Evolutionary conservation across 768 basidiomycete genomes (phyloP), one percentile per base, ranked within the genome.

Genomic region (Pleurotus tuber-regium): DNA sequence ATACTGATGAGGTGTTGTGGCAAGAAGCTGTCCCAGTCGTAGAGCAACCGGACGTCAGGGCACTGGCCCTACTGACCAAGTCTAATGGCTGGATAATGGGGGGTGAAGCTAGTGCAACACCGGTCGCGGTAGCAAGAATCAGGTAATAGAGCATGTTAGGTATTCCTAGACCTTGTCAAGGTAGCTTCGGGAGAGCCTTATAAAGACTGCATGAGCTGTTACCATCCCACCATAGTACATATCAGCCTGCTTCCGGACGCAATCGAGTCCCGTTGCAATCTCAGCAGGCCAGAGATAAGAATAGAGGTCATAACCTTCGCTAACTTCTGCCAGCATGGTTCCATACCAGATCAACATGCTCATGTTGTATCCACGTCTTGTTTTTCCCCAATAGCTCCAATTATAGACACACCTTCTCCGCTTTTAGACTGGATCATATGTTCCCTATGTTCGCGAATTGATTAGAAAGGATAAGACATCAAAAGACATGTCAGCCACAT

Each of bases 21-120:
- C 86, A 87, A 24, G 85, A 87, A 18, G 65, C 60, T 3, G 70
- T 59, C 1, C 79, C 76, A 35, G 68, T 67, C 1, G 75, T 70
- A 1, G 78, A 71, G 58, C 85, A 87, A n/a, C 80, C 72, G 1
- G 84, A 80, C 51, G 69, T 68, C 36, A 75, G 53, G 9, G 53
- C 38, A 29, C 23, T 42, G 6, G 55, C 57, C 48, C 63, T 59
- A 29, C 58, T 63, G 59, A 72, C 67, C 33, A 73, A 51, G 48
- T 67, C 54, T 40, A 29, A 26, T n/a, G 50, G 50, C 9, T 43
- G 46, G 30, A 4, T 41, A 23, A 14, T 46, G 48, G 7, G 44
- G 12, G 31, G 50, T 30, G 42, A 52, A 30, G 54, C 50, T 40
- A 38, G 39, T 14, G 14, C 28, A 9, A 31, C 28, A 19, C 46